Base-by-base conservation (phyloP, 2,329 filamentous ascomycete species). In the Pseudocercospora musae region DNA sequence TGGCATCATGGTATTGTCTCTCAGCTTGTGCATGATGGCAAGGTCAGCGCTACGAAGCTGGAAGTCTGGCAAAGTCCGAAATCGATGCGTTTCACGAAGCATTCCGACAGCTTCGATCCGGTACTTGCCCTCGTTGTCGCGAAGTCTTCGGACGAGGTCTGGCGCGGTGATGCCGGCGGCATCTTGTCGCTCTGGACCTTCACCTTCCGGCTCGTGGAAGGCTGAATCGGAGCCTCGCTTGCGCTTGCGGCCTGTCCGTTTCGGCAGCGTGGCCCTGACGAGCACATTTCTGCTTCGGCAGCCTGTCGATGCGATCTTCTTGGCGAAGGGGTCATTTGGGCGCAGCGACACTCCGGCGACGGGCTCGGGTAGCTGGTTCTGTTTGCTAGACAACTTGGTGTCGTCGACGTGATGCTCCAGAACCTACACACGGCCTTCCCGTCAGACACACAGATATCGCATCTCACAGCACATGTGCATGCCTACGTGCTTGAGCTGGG, bases 261-360 rank as follows among this genome's bases (percentile, higher is more conserved):
- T 95, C 0, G 95, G 94, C 0, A 98, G 86, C 0, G 89, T 92
- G 59, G 99, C 83, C 74, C 92, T 93, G 58, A 99, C 81, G 20
- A 98, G 82, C 20, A 98, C 79, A 72, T 97, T 96, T 73, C 92
- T 91, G 9, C 91, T 90, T 20, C 85, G 79, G 31, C 88, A 85
- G 72, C 89, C 90, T 46, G 88, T 87, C 7, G 94, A 96, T 68
- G 89, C 81, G 64, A 96, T 81, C 8, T 91, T 90, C 69, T 89
- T 89, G 70, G 90, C 87, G 71, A 91, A 87, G 2, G 89, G 88
- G 75, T 96, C 92, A 66, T 92, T 85, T 23, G 90, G 90, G 21
- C 91, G 87, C 58, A 98, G 81, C 69, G 89, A 90, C n/a, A 96
- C 78, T 1, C 89, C 89, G 23, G 85, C 78, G 57, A 81, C 78